Evolutionary conservation across 164 flowering plant species (phyloP).

Genomic region (Annona squamosa): DNA sequence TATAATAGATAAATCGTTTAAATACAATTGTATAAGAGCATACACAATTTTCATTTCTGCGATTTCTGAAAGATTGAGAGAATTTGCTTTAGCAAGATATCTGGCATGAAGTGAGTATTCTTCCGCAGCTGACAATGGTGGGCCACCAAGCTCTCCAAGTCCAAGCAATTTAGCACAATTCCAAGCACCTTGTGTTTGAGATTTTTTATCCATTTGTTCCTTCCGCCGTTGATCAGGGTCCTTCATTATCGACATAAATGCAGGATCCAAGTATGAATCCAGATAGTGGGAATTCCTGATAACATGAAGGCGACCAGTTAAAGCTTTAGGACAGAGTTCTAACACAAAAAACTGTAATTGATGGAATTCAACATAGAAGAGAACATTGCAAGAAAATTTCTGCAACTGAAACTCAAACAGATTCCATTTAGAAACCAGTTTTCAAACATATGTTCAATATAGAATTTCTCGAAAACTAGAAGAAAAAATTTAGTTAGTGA

Average conservation of each 20-base stretch:
- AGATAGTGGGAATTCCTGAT: conserved; percentile 69
- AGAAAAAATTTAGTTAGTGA: neutral
- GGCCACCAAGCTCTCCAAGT: conserved; percentile 91
- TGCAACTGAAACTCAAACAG: neutral
- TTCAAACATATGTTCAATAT: neutral
- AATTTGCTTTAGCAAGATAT: conserved; percentile 93
- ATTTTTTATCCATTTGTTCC: conserved; percentile 88
- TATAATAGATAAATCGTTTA: neutral
- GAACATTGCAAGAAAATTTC: neutral
- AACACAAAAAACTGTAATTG: neutral
- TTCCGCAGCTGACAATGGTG: conserved; percentile 82
- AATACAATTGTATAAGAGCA: conserved; percentile 22
- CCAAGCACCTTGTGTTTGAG: conserved; percentile 67
- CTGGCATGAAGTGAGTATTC: conserved; percentile 95
- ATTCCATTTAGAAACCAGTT: neutral
- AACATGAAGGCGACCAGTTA: conserved; percentile 2
- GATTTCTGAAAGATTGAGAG: conserved; percentile 92
- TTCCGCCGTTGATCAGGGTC: conserved; percentile 94
- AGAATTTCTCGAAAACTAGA: neutral
- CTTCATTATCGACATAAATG: conserved; percentile 88
- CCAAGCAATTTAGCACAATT: conserved; percentile 88
- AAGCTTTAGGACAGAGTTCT: neutral
- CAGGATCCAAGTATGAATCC: conserved; percentile 92
- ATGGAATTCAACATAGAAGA: neutral
- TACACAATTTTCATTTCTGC: conserved; percentile 99